Percentiles rank a stretch among this genome's conserved stretches.
Evolutionary conservation across 441 rosid species (phyloP).

Genomic region (Euphorbia corollata): DNA sequence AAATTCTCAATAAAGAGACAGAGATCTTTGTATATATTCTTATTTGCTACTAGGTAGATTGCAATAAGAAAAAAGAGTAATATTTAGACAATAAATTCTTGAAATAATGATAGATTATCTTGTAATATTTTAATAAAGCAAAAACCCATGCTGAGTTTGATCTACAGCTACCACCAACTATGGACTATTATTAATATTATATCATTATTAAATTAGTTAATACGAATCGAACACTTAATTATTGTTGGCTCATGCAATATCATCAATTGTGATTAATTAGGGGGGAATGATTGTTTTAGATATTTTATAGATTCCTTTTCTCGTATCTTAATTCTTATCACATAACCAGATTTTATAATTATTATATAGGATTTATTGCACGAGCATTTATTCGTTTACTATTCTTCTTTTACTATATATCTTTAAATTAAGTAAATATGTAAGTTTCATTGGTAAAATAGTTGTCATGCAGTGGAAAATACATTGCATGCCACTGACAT

Average conservation of each 20-base stretch:
- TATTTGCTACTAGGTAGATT: background rate
- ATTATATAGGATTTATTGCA: too few species aligned
- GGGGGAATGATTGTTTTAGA: background rate
- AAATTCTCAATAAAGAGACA: too few species aligned
- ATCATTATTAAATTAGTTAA: background rate
- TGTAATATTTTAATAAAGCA: background rate
- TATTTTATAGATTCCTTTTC: background rate
- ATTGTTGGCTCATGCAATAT: conserved; percentile 2
- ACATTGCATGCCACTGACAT: too few species aligned
- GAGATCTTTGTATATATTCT: background rate
- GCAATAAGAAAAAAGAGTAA: background rate
- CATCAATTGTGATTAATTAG: background rate
- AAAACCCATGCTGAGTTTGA: background rate
- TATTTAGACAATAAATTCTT: background rate
- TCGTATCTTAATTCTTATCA: background rate
- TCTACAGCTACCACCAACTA: conserved; percentile 11
- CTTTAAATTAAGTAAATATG: too few species aligned
- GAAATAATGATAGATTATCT: background rate
- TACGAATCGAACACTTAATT: background rate
- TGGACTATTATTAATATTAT: background rate
- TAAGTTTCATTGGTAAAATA: too few species aligned
- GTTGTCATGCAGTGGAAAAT: too few species aligned
- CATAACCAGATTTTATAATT: too few species aligned
- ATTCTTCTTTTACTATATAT: too few species aligned
- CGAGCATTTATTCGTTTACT: too few species aligned